Evolutionary conservation across 306 rosid genomes (phyloP).

Genomic region (Casuarina cunninghamiana): DNA sequence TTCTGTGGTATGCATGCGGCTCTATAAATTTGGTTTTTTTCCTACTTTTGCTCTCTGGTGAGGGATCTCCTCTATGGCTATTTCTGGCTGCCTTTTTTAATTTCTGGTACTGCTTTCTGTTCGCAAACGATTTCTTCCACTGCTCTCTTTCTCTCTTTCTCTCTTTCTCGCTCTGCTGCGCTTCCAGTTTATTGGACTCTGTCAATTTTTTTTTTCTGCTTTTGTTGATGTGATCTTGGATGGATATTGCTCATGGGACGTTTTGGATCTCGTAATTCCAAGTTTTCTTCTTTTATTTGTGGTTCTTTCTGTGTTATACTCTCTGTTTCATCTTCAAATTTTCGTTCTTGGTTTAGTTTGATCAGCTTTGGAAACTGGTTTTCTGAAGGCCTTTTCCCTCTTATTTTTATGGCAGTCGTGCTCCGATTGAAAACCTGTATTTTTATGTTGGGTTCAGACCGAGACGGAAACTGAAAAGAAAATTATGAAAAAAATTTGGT

Average conservation of each 20-base stretch:
- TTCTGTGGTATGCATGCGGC: background rate
- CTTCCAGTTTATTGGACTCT: background rate
- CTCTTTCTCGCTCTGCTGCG: conserved; percentile 2
- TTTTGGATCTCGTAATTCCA: conserved; percentile 50
- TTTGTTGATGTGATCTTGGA: conserved; percentile 3
- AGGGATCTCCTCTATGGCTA: background rate
- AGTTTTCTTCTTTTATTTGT: conserved; percentile 15
- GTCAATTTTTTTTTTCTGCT: background rate
- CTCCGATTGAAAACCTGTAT: conserved; percentile 18
- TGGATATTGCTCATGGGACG: conserved; percentile 10
- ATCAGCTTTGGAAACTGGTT: conserved; percentile 19
- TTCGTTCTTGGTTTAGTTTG: conserved; percentile 9
- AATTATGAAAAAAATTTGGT: background rate
- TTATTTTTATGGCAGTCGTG: conserved; percentile 31
- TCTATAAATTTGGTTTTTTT: conserved; percentile 6
- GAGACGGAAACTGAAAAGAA: background rate
- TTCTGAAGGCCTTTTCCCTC: background rate
- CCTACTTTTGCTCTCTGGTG: background rate
- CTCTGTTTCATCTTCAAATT: conserved; percentile 19
- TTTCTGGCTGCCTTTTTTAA: background rate
- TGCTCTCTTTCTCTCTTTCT: background rate
- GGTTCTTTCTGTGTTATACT: background rate
- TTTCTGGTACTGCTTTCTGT: background rate
- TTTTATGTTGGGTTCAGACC: background rate
- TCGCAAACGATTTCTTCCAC: background rate